Evolutionary conservation across 2,329 filamentous ascomycete species (phyloP).

Genomic region (Fusarium algeriense): DNA sequence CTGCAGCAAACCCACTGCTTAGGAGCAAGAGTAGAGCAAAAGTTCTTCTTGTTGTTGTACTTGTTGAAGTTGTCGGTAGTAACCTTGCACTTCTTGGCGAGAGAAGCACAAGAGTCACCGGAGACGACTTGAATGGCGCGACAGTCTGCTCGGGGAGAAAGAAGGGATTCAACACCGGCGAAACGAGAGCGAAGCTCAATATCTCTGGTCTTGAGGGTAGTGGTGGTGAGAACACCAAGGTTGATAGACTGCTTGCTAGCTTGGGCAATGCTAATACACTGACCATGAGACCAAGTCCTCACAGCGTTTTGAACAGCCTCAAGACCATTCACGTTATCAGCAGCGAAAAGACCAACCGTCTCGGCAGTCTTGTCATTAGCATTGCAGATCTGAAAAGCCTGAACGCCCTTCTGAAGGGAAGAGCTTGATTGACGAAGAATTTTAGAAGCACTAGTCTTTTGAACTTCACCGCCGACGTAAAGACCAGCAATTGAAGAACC

Average conservation of each 20-base stretch:
- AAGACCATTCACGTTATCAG: conserved; percentile 24
- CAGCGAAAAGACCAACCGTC: conserved; percentile 42
- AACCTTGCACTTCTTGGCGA: conserved; percentile 57
- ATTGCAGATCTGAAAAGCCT: conserved; percentile 40
- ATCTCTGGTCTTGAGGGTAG: conserved; percentile 25
- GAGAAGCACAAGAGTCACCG: conserved; percentile 53
- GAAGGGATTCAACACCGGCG: conserved; percentile 15
- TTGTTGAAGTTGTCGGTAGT: conserved; percentile 53
- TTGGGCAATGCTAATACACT: conserved; percentile 26
- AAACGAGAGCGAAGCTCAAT: conserved; percentile 39
- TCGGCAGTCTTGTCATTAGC: conserved; percentile 31
- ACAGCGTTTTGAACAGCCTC: conserved; percentile 31
- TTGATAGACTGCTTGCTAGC: conserved; percentile 14
- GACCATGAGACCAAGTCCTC: conserved; percentile 40
- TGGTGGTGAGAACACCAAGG: conserved; percentile 36
- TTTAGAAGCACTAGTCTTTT: conserved; percentile 38
- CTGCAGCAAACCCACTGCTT: conserved; percentile 55
- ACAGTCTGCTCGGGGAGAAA: conserved; percentile 41
- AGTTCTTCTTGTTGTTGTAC: conserved; percentile 52
- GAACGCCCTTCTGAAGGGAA: conserved; percentile 33
- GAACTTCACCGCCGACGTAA: conserved; percentile 42
- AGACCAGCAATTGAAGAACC: conserved; percentile 40
- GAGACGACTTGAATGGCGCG: conserved; percentile 48
- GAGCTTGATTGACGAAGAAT: conserved; percentile 24
- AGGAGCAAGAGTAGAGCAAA: conserved; percentile 51